Conservation (phyloP, 164 flowering plant genomes). For the Magnolia sinica region DNA sequence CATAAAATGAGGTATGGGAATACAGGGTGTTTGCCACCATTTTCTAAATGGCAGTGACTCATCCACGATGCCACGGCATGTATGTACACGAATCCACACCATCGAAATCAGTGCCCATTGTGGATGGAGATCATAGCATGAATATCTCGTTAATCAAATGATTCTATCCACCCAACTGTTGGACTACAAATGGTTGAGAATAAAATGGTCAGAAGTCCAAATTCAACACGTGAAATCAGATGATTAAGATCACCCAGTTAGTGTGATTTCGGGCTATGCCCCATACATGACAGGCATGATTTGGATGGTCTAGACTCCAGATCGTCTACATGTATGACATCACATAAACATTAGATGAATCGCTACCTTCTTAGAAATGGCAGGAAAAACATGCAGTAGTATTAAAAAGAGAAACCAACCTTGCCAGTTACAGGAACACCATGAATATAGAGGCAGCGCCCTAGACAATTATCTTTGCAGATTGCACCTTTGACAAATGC, state of each 20-base stretch:
- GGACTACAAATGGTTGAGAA: background rate
- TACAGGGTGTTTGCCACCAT: background rate
- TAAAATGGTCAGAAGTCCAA: background rate
- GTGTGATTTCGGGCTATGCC: background rate
- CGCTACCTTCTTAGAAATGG: background rate
- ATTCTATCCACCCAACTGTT: background rate
- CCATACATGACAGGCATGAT: background rate
- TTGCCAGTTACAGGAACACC: slow-evolving; percentile 99
- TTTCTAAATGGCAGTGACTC: background rate
- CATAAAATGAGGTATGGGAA: background rate
- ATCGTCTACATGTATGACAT: too few species aligned
- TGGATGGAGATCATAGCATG: background rate
- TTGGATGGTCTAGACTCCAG: background rate
- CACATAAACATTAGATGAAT: too few species aligned
- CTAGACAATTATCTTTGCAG: slow-evolving; percentile 79
- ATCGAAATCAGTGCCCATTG: background rate
- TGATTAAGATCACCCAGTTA: background rate
- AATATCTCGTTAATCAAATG: background rate
- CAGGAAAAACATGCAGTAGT: background rate
- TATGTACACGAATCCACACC: background rate
- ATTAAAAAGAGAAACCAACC: slow-evolving; percentile 32
- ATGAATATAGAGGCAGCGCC: slow-evolving; percentile 94
- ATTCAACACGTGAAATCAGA: background rate
- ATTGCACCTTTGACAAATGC: slow-evolving; percentile 77
- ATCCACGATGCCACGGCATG: background rate